phyloP scores from a whole-genome alignment of 116 monocot genomes.

The Trichopus zeylanicus region DNA sequence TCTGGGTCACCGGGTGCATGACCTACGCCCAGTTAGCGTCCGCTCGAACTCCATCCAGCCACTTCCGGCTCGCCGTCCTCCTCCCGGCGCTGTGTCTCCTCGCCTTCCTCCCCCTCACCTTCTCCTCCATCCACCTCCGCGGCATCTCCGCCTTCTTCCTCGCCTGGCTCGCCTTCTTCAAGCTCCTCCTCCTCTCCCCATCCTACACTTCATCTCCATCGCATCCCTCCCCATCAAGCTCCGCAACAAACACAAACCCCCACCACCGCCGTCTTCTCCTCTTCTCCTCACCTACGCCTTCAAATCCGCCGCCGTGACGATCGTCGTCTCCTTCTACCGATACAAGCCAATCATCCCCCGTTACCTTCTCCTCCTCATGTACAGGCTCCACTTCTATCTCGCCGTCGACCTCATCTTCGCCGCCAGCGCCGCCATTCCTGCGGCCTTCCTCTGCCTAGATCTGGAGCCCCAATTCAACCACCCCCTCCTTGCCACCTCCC shows the following conservation, averaged over 20 bases:
- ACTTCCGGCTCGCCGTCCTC: conserved; percentile 24
- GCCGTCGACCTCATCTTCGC: conserved; percentile 37
- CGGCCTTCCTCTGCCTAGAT: conserved; percentile 15
- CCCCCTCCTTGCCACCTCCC: conserved; percentile 27
- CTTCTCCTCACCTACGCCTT: conserved; percentile 16
- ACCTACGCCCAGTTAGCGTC: conserved; percentile 26
- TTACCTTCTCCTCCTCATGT: conserved; percentile 20
- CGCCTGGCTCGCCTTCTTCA: conserved; percentile 49
- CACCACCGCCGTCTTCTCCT: conserved; percentile 4
- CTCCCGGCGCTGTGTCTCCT: conserved; percentile 33
- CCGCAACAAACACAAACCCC: not conserved
- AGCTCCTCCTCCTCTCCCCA: conserved; percentile 62
- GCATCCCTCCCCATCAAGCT: conserved; percentile 47
- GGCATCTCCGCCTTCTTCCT: conserved; percentile 44
- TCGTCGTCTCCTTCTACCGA: conserved; percentile 26
- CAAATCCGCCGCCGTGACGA: conserved; percentile 12
- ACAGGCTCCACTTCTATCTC: conserved; percentile 40
- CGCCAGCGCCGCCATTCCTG: conserved; percentile 7
- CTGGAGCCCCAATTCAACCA: conserved; percentile 39
- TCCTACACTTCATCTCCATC: conserved; percentile 30
- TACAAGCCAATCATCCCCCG: conserved; percentile 8
- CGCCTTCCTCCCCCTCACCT: conserved; percentile 27
- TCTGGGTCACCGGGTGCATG: conserved; percentile 9
- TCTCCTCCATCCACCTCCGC: conserved; percentile 33
- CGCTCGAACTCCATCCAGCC: conserved; percentile 14